Percentiles rank a stretch among this genome's conserved stretches.
phyloP scores from a whole-genome alignment of 805 yeast species.

The Citeromyces matritensis region DNA sequence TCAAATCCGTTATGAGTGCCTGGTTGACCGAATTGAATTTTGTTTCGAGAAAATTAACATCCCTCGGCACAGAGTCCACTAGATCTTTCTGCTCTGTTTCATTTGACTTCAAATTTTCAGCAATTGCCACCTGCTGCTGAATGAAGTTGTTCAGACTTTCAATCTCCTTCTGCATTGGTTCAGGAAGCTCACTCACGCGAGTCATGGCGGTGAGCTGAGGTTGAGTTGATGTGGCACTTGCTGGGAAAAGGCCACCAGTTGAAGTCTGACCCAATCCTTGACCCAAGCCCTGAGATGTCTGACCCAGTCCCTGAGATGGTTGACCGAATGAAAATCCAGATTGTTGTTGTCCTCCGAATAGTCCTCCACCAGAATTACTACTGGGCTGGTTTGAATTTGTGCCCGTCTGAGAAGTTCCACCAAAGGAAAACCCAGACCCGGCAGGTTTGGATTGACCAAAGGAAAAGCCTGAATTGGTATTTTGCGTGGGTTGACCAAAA shows the following conservation, averaged over 20 bases:
- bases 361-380: slow-evolving; percentile 4
- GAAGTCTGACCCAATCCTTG: slow-evolving; percentile 1
- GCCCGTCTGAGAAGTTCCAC: slow-evolving; percentile 4
- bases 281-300: slow-evolving; percentile 10
- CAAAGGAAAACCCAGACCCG: slow-evolving; percentile 5
- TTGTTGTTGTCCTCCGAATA: slow-evolving; percentile 4
- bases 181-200: slow-evolving; percentile 60
- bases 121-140: slow-evolving; percentile 57
- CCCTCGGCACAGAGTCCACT: slow-evolving; percentile 60
- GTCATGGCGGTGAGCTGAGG: slow-evolving; percentile 57
- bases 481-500: too few species aligned
- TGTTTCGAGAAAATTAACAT: slow-evolving; percentile 46
- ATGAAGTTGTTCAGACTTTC: slow-evolving; percentile 61
- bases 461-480: slow-evolving; percentile 1
- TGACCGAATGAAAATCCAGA: slow-evolving; percentile 12
- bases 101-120: slow-evolving; percentile 51
- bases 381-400: slow-evolving; percentile 7
- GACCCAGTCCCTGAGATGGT: slow-evolving; percentile 1
- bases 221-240: slow-evolving; percentile 23
- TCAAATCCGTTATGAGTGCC: slow-evolving; percentile 35
- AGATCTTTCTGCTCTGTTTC: slow-evolving; percentile 46
- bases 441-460: slow-evolving; percentile 2
- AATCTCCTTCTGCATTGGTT: slow-evolving; percentile 49
- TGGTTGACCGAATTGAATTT: slow-evolving; percentile 51
- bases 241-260: slow-evolving; percentile 14